phyloP scores from a whole-genome alignment of 1,284 basidiomycete genomes.

The Lignosus rhinocerotis region DNA sequence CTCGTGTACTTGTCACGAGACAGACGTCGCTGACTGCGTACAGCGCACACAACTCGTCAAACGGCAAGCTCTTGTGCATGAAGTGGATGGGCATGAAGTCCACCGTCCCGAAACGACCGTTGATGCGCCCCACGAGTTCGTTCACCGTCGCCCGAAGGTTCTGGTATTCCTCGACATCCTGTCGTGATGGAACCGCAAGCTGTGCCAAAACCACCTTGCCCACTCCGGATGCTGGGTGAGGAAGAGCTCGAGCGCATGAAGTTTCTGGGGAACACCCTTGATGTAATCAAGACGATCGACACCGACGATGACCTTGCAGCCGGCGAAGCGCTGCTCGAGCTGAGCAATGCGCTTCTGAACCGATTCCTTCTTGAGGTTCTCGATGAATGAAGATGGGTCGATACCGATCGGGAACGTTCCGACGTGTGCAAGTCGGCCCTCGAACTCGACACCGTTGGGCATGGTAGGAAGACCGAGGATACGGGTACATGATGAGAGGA shows the following conservation, averaged over 20 bases:
- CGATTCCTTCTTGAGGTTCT: constrained; percentile 78
- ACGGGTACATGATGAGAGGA: constrained; percentile 96
- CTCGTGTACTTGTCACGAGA: constrained; percentile 91
- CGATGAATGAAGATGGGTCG: constrained; percentile 90
- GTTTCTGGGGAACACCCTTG: constrained; percentile 98
- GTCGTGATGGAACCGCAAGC: constrained; percentile 94
- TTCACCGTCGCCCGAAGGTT: constrained; percentile 96
- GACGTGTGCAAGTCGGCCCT: constrained; percentile 93
- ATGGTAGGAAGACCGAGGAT: constrained; percentile 96
- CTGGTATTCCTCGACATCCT: constrained; percentile 99
- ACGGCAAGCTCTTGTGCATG: constrained; percentile 92
- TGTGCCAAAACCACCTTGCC: constrained; percentile 98
- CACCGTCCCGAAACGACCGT: constrained; percentile 97
- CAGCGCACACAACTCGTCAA: constrained; percentile 95
- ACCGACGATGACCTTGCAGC: constrained; percentile 97
- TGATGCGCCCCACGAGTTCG: constrained; percentile 97
- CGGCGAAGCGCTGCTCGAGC: constrained; percentile 88
- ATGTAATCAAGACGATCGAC: constrained; percentile 99
- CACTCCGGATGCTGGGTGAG: constrained; percentile 97
- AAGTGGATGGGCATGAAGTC: constrained; percentile 99
- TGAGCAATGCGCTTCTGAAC: constrained; percentile 81
- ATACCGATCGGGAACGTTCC: constrained; percentile 99
- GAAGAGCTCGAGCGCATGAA: constrained; percentile 96
- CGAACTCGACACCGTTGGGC: constrained; percentile 97
- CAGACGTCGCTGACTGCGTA: constrained; percentile 98